These are phyloP conservation scores for Malassezia globosa DNA, from an alignment of 1,284 basidiomycete genomes.

Conservation along the genomic window DNA sequence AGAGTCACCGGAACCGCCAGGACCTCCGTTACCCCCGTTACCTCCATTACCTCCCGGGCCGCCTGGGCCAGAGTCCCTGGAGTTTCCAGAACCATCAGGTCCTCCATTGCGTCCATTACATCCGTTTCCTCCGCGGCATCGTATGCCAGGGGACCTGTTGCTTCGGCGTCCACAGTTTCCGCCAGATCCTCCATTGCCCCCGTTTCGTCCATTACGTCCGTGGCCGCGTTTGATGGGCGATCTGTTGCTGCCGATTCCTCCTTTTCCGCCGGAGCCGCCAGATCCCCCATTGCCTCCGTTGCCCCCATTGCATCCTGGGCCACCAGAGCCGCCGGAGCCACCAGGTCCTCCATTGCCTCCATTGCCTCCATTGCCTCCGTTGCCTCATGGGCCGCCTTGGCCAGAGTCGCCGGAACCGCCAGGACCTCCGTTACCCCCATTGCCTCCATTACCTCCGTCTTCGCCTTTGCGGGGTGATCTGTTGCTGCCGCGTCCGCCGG, in stretches of 20 bases:
- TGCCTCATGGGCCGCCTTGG: neutral
- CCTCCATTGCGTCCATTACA: neutral
- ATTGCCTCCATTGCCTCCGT: conserved; percentile 7
- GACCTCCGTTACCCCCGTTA: conserved; percentile 3
- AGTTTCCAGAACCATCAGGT: neutral
- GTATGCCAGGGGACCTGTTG: neutral
- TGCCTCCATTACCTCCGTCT: conserved; percentile 6
- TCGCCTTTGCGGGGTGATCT: neutral
- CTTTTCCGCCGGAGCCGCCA: conserved; percentile 2
- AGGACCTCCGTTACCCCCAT: conserved; percentile 3
- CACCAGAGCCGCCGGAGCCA: conserved; percentile 4
- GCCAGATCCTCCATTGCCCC: conserved; percentile 1
- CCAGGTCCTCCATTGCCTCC: conserved; percentile 1
- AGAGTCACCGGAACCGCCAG: neutral
- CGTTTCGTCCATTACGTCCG: conserved; percentile 4
- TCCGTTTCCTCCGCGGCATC: conserved; percentile 1
- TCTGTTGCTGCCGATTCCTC: conserved; percentile 1
- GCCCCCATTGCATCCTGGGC: conserved; percentile 5
- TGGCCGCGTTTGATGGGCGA: neutral
- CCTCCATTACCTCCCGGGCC: neutral
- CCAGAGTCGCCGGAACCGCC: too few relatives aligned
- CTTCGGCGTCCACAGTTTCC: neutral
- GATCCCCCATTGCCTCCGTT: conserved; percentile 1
- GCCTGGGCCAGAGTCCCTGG: neutral
- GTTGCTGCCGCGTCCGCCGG: neutral